Evolutionary conservation across 2,329 filamentous ascomycete genomes (phyloP).

Genomic region (Hymenotorrendiella dingleyae): DNA sequence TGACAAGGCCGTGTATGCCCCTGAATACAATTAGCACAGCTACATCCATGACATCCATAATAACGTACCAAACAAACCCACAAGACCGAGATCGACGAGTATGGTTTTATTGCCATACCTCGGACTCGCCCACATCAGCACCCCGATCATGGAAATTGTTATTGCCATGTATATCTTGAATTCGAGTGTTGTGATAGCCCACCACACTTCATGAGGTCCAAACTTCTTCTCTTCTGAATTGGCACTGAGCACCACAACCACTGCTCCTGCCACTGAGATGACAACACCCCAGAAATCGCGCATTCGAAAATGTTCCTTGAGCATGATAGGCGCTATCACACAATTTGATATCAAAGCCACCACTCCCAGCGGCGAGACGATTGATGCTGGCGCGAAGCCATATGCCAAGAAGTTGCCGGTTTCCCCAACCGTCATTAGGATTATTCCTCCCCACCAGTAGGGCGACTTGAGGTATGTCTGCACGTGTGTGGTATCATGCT

Average conservation of each 20-base stretch:
- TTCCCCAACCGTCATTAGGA: slow-evolving; percentile 89
- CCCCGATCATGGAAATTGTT: slow-evolving; percentile 65
- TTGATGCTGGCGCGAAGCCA: slow-evolving; percentile 93
- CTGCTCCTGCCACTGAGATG: slow-evolving; percentile 79
- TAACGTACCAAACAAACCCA: slow-evolving; percentile 79
- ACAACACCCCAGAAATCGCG: slow-evolving; percentile 85
- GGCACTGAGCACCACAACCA: slow-evolving; percentile 88
- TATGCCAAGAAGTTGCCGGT: slow-evolving; percentile 96
- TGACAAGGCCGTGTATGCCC: slow-evolving; percentile 91
- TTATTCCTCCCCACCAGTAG: slow-evolving; percentile 94
- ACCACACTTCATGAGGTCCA: slow-evolving; percentile 84
- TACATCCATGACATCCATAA: not conserved
- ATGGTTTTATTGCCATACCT: slow-evolving; percentile 82
- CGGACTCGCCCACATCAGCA: slow-evolving; percentile 76
- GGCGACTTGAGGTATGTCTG: slow-evolving; percentile 72
- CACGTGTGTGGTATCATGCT: slow-evolving; percentile 40
- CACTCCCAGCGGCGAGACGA: slow-evolving; percentile 94
- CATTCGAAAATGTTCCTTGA: slow-evolving; percentile 81
- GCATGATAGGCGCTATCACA: slow-evolving; percentile 87
- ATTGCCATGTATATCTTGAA: slow-evolving; percentile 88
- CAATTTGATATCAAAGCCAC: slow-evolving; percentile 96
- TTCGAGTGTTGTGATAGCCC: slow-evolving; percentile 77
- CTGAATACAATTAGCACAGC: slow-evolving; percentile 37
- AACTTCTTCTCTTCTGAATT: slow-evolving; percentile 85
- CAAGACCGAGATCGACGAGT: slow-evolving; percentile 85